Conservation (phyloP, 2,329 filamentous ascomycete species). For the Xylariaceae sp. region DNA sequence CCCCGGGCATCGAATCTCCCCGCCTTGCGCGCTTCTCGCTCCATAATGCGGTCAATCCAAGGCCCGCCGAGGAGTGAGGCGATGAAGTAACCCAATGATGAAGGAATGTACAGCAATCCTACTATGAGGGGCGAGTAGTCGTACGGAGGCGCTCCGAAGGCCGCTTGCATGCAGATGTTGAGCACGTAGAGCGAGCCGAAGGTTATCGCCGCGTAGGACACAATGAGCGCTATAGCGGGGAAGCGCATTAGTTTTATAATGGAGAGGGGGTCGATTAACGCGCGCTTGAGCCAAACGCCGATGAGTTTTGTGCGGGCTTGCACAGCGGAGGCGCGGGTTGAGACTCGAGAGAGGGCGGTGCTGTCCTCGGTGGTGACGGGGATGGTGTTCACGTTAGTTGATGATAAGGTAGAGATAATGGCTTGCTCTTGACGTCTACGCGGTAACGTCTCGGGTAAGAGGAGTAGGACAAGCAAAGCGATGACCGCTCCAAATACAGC, state of each 20-base stretch:
- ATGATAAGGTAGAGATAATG: no score
- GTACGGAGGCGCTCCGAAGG: slow-evolving; percentile 65
- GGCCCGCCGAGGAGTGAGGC: slow-evolving; percentile 66
- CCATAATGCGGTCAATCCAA: slow-evolving; percentile 82
- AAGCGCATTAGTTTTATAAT: slow-evolving; percentile 70
- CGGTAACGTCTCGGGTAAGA: slow-evolving; percentile 62
- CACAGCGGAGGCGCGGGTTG: slow-evolving; percentile 60
- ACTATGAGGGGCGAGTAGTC: slow-evolving; percentile 64
- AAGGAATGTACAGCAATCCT: slow-evolving; percentile 73
- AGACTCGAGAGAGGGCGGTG: slow-evolving; percentile 43
- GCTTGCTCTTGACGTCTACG: slow-evolving; percentile 25
- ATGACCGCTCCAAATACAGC: slow-evolving; percentile 63
- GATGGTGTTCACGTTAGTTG: not conserved
- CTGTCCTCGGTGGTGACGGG: not conserved
- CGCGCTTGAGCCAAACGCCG: slow-evolving; percentile 51
- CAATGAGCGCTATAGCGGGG: slow-evolving; percentile 68
- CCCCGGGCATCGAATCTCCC: slow-evolving; percentile 65
- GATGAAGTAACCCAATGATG: slow-evolving; percentile 67
- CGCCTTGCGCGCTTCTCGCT: slow-evolving; percentile 66
- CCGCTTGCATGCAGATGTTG: slow-evolving; percentile 72
- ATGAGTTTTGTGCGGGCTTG: slow-evolving; percentile 52
- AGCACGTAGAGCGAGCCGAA: slow-evolving; percentile 73
- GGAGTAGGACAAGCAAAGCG: slow-evolving; percentile 53
- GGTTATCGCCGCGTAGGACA: slow-evolving; percentile 69
- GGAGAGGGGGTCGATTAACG: slow-evolving; percentile 67